Evolutionary conservation across 164 flowering plant genomes (phyloP), one percentile per base, ranked within the genome.

Genomic region (Annona cherimola): DNA sequence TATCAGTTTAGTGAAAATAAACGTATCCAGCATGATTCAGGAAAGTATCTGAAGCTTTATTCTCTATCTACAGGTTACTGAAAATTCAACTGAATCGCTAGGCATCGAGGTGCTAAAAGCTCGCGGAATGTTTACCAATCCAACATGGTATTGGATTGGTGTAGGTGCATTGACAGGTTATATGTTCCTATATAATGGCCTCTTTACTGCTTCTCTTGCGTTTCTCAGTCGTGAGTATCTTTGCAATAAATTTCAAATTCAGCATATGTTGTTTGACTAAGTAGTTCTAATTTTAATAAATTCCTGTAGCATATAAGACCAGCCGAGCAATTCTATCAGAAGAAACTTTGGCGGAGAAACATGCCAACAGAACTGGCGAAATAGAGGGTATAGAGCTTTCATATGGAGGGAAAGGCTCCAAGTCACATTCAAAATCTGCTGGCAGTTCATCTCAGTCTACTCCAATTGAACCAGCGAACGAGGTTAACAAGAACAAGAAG

Each of bases 81-180:
- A 71, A 4, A 43, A 60, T 55, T 60, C 79, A 1, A 68, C 78
- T 6, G 77, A 72, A 57, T 8, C 80, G 42, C 61, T 83, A 7
- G 86, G 86, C 4, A 73, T 72, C 5, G 12, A 18, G 45, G 73
- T 79, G 18, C 40, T 81, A 71, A 75, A 76, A 68, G 63, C 77
- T 54, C 81, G 81, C 16, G 83, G 79, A 42, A 45, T 78, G 39
- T 81, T 78, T 61, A 19, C 81, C 1, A 63, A 76, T 11, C 71
- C 76, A 18, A 45, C 64, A 40, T 84, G 84, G 86, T 78, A 78
- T 69, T 81, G 86, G 86, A 71, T 84, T 11, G 84, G 81, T 19
- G 73, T 82, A 44, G 83, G 74, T 55, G 86, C 81, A 55, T 12
- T 68, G 59, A 8, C 75, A 44, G 86, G 80, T 35, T 76, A 73